Percentiles rank a stretch among this genome's conserved stretches.
Evolutionary conservation across 2,329 filamentous ascomycete species (phyloP).

Genomic region (Colletotrichum kahawae): DNA sequence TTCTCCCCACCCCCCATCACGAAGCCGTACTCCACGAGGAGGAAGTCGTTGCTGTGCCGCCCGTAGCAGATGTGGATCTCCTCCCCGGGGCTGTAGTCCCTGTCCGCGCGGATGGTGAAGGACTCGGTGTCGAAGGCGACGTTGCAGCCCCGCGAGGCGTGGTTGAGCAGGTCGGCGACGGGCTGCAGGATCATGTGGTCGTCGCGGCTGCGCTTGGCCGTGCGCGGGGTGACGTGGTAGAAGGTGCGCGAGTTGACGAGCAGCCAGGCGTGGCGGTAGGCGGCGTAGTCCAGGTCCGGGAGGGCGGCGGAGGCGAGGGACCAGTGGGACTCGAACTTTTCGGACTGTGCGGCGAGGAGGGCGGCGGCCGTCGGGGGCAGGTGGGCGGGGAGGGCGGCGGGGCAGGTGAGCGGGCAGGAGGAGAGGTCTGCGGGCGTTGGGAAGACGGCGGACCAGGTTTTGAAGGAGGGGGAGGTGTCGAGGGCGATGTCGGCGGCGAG

Average conservation of each 20-base stretch:
- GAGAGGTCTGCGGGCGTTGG: slow-evolving; percentile 66
- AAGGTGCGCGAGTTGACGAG: slow-evolving; percentile 68
- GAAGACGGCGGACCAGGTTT: slow-evolving; percentile 70
- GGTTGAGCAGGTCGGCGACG: slow-evolving; percentile 76
- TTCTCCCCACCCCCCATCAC: slow-evolving; percentile 48
- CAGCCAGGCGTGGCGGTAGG: slow-evolving; percentile 62
- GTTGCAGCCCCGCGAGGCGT: slow-evolving; percentile 53
- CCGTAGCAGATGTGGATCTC: slow-evolving; percentile 77
- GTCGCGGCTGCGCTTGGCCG: slow-evolving; percentile 46
- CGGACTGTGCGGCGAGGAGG: slow-evolving; percentile 58
- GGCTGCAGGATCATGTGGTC: slow-evolving; percentile 75
- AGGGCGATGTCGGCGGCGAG: slow-evolving; percentile 72
- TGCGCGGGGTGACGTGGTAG: slow-evolving; percentile 56
- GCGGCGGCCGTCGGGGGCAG: slow-evolving; percentile 48
- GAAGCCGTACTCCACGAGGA: slow-evolving; percentile 72
- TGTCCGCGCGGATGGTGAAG: slow-evolving; percentile 60
- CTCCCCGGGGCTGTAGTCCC: slow-evolving; percentile 58
- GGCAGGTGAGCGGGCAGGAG: slow-evolving; percentile 55
- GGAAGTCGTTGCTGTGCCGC: slow-evolving; percentile 72
- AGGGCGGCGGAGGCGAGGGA: slow-evolving; percentile 33
- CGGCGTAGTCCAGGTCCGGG: slow-evolving; percentile 35
- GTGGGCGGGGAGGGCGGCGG: slow-evolving; percentile 45
- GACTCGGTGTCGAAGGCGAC: slow-evolving; percentile 54
- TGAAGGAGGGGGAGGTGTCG: slow-evolving; percentile 51
- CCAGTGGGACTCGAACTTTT: slow-evolving; percentile 47